Conservation (phyloP, 192 early-diverging fungal genomes). For the Nowakowskiella sp. region DNA sequence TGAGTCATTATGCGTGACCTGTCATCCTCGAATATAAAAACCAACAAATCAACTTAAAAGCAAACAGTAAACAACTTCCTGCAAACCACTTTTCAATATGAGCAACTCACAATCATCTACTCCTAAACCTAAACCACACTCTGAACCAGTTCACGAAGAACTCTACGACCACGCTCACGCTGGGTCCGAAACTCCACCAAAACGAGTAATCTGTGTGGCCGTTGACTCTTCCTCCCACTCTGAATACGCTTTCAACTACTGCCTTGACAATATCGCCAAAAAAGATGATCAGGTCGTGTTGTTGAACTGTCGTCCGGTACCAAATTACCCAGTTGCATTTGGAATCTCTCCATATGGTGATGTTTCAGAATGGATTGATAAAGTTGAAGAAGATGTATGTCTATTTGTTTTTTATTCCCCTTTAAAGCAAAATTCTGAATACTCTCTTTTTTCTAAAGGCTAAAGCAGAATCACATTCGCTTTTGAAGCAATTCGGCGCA, state of each 20-base stretch:
- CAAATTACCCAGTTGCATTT: not conserved
- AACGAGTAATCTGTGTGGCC: constrained; percentile 20
- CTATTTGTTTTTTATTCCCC: too few relatives aligned
- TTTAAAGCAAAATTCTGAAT: too few relatives aligned
- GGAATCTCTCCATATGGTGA: not conserved
- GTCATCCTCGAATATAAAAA: too few relatives aligned
- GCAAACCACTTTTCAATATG: too few relatives aligned
- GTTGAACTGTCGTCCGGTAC: not conserved
- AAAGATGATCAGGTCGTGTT: constrained; percentile 14
- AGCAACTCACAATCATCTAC: too few relatives aligned
- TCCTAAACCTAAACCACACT: not conserved
- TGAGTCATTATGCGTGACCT: too few relatives aligned
- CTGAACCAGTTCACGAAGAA: constrained; percentile 20
- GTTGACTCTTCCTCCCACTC: constrained; percentile 17
- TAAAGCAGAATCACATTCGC: not conserved
- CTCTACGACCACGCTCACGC: not conserved
- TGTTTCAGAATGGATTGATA: not conserved
- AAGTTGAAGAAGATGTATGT: not conserved
- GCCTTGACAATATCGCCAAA: constrained; percentile 25
- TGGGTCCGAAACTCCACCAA: constrained; percentile 5
- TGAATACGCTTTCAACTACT: constrained; percentile 29
- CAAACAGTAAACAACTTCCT: too few relatives aligned
- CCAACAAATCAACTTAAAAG: too few relatives aligned
- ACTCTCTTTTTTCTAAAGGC: too few relatives aligned
- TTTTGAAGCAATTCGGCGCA: constrained; percentile 12